Percentiles rank a stretch among this genome's conserved stretches.
Evolutionary conservation across 106 monocot genomes (phyloP).

Genomic region (Apostasia ramifera): DNA sequence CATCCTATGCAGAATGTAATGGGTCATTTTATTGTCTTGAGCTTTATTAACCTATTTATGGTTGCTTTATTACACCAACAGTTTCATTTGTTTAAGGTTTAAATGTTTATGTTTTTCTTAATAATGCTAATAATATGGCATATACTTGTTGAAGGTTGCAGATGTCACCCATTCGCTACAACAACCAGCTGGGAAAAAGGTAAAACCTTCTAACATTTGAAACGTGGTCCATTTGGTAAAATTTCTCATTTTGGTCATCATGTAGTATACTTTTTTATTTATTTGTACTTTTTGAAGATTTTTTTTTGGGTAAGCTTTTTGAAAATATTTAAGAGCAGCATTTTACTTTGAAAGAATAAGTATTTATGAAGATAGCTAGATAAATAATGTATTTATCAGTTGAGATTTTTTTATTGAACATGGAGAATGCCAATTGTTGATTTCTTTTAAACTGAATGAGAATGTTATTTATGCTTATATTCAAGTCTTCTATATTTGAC

Average conservation of each 20-base stretch:
- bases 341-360: no score
- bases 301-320: not conserved
- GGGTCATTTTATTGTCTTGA: not conserved
- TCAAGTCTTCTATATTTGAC: no score
- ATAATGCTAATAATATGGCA: not conserved
- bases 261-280: not conserved
- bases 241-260: not conserved
- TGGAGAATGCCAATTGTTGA: no score
- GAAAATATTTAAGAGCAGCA: no score
- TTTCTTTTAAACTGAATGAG: no score
- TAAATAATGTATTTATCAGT: no score
- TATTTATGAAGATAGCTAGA: no score
- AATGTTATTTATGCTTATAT: no score
- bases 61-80: not conserved
- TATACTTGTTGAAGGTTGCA: constrained; percentile 56
- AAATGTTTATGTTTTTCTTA: not conserved
- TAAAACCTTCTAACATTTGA: constrained; percentile 6
- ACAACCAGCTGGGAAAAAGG: constrained; percentile 95
- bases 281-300: not conserved
- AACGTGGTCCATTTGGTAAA: not conserved
- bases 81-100: not conserved
- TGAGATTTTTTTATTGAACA: no score
- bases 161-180: constrained; percentile 93
- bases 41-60: not conserved
- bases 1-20: constrained; percentile 3